Percentiles rank a stretch among this genome's conserved stretches.
Evolutionary conservation across 2,329 filamentous ascomycete species (phyloP).

Genomic region (Ophiostoma angusticollis): DNA sequence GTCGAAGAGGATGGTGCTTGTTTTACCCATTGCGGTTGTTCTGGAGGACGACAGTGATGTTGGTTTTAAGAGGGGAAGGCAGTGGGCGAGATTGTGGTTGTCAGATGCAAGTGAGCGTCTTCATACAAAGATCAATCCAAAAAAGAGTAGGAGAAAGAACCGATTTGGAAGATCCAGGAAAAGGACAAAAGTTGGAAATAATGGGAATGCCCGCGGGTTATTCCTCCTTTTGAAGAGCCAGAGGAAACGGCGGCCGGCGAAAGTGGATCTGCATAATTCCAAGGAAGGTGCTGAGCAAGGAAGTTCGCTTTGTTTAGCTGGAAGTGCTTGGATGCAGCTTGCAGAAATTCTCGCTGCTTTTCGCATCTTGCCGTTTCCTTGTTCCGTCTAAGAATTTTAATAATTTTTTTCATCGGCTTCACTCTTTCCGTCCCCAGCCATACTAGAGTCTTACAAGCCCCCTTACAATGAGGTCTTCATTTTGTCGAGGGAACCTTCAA

Average conservation of each 20-base stretch:
- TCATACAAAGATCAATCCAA: not conserved
- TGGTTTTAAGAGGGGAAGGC: not conserved
- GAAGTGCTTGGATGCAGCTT: not conserved
- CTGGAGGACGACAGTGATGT: not conserved
- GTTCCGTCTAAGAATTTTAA: too few species aligned
- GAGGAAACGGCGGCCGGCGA: not conserved
- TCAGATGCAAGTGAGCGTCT: not conserved
- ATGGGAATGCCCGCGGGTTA: slow-evolving; percentile 1
- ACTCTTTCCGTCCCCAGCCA: not conserved
- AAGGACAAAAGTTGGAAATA: not conserved
- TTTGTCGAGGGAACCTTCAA: too few species aligned
- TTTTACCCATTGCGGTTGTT: slow-evolving; percentile 27
- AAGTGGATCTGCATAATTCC: slow-evolving; percentile 3
- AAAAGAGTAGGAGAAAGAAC: not conserved
- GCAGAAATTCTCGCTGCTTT: not conserved
- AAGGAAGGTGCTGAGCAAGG: not conserved
- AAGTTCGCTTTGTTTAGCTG: not conserved
- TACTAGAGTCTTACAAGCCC: too few species aligned
- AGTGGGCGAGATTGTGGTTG: not conserved
- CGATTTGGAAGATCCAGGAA: not conserved
- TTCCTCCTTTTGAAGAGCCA: slow-evolving; percentile 1
- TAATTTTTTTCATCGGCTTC: not conserved
- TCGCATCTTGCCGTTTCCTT: too few species aligned
- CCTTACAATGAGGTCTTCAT: too few species aligned
- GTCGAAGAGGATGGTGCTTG: slow-evolving; percentile 63